These are phyloP conservation scores for Pestalotiopsis sp. DNA, from an alignment of 2,329 filamentous ascomycete species.

Conservation along the genomic window DNA sequence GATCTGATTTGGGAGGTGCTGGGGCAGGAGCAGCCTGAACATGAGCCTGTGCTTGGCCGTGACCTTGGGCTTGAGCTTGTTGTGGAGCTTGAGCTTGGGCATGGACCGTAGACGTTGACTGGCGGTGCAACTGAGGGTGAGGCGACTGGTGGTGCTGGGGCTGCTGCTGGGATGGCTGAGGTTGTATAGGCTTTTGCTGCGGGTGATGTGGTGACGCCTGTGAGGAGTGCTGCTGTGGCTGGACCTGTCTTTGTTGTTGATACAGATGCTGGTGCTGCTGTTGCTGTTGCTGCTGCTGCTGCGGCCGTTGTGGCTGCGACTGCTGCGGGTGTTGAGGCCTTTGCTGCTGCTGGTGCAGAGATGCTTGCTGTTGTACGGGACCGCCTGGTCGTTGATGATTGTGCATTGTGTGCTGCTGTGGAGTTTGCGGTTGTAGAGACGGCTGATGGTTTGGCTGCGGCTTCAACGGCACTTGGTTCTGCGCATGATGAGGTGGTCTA, in stretches of 20 bases:
- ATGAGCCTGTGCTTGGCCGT: not conserved
- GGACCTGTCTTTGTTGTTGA: conserved; percentile 15
- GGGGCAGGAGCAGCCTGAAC: not conserved
- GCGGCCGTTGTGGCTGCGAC: conserved; percentile 16
- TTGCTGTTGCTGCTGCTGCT: conserved; percentile 16
- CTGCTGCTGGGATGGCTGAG: conserved; percentile 13
- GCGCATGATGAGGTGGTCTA: conserved; percentile 12
- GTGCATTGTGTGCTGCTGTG: conserved; percentile 26
- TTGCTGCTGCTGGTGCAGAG: conserved; percentile 17
- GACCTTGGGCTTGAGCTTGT: not conserved
- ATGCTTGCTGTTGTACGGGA: conserved; percentile 7
- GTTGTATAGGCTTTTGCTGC: conserved; percentile 15
- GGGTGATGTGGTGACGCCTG: conserved; percentile 18
- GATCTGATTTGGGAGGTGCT: not conserved
- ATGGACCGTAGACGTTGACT: not conserved
- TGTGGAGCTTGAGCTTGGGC: not conserved
- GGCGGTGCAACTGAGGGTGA: not conserved
- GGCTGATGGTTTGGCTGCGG: not conserved
- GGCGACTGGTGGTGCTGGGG: conserved; percentile 1
- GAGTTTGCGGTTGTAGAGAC: conserved; percentile 4
- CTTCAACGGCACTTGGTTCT: conserved; percentile 7
- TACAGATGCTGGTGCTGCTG: conserved; percentile 19
- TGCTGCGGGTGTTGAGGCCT: conserved; percentile 17
- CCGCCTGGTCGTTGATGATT: conserved; percentile 18
- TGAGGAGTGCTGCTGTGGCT: conserved; percentile 15